Conservation (phyloP, 768 basidiomycete genomes). For the Tubosaeta sp. region DNA sequence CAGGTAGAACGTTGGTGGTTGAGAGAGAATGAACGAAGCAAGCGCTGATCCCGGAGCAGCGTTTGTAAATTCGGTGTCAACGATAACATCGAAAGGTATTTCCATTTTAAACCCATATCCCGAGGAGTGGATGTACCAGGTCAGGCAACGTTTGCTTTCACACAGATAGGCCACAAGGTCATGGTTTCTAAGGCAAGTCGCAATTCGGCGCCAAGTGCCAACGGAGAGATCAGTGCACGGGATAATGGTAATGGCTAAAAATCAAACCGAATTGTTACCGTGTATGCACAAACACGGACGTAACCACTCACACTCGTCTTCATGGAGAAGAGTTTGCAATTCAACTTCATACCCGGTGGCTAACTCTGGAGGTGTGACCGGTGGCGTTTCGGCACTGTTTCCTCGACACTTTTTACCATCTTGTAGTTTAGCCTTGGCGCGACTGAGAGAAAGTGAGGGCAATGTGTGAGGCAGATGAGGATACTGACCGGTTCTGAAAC, state of each 20-base stretch:
- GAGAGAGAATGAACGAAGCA: constrained; percentile 61
- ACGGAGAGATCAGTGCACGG: constrained; percentile 72
- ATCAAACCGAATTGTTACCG: background rate
- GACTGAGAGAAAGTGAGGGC: constrained; percentile 38
- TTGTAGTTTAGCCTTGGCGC: constrained; percentile 76
- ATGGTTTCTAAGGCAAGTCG: constrained; percentile 47
- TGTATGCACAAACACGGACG: background rate
- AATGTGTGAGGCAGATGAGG: background rate
- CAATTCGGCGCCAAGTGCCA: constrained; percentile 76
- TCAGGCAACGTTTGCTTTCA: constrained; percentile 59
- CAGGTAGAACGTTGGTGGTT: constrained; percentile 65
- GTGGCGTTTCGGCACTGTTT: constrained; percentile 35
- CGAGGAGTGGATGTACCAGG: constrained; percentile 74
- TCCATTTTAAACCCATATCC: constrained; percentile 85
- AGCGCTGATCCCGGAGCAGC: constrained; percentile 52
- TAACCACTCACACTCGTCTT: constrained; percentile 62
- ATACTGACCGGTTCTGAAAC: constrained; percentile 72
- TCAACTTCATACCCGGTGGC: constrained; percentile 53
- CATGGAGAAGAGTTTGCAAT: constrained; percentile 63
- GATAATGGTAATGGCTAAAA: constrained; percentile 65
- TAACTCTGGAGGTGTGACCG: constrained; percentile 50
- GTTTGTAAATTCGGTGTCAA: constrained; percentile 53
- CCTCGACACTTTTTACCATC: constrained; percentile 49
- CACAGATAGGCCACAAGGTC: constrained; percentile 77
- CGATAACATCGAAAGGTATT: constrained; percentile 62